phyloP scores from a whole-genome alignment of 2,329 filamentous ascomycete genomes.

The Fusarium lateritium region DNA sequence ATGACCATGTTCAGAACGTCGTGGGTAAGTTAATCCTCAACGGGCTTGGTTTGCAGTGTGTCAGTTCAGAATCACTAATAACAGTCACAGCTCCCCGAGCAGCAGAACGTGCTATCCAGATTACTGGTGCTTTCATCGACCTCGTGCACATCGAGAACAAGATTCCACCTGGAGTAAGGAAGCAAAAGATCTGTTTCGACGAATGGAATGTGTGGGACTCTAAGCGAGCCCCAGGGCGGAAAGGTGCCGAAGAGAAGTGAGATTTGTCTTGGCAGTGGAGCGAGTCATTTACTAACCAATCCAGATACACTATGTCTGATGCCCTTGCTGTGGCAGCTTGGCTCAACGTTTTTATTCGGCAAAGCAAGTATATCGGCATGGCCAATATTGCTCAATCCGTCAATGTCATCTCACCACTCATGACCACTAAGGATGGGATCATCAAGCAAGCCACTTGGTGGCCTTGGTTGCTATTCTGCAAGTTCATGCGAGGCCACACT shows the following conservation, averaged over 20 bases:
- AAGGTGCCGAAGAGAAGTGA: slow-evolving; percentile 76
- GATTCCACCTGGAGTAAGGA: slow-evolving; percentile 69
- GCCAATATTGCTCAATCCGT: slow-evolving; percentile 84
- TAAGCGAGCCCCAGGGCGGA: slow-evolving; percentile 76
- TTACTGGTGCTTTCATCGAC: slow-evolving; percentile 78
- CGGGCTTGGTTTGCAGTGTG: rapidly evolving
- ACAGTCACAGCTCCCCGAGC: slow-evolving; percentile 68
- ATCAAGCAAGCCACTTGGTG: slow-evolving; percentile 83
- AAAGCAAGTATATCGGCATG: slow-evolving; percentile 80
- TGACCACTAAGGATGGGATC: slow-evolving; percentile 76
- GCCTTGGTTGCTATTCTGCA: slow-evolving; percentile 72
- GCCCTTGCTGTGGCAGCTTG: slow-evolving; percentile 81
- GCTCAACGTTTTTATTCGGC: slow-evolving; percentile 83
- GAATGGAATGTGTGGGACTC: slow-evolving; percentile 91
- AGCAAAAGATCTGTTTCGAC: slow-evolving; percentile 83
- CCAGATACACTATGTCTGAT: slow-evolving; percentile 78
- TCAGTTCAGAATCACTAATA: not conserved
- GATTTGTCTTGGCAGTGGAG: too few species aligned
- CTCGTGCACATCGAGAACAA: slow-evolving; percentile 79
- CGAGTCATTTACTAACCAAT: too few species aligned
- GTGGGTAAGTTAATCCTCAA: slow-evolving; percentile 51
- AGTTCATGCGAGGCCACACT: slow-evolving; percentile 78
- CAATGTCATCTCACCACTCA: slow-evolving; percentile 83
- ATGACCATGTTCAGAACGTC: slow-evolving; percentile 63
- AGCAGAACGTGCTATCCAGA: slow-evolving; percentile 82